Percentiles rank a stretch among this genome's conserved stretches.
These are phyloP conservation scores for Wolfiporia cocos DNA, from an alignment of 1,284 basidiomycete genomes.

Conservation along the genomic window DNA sequence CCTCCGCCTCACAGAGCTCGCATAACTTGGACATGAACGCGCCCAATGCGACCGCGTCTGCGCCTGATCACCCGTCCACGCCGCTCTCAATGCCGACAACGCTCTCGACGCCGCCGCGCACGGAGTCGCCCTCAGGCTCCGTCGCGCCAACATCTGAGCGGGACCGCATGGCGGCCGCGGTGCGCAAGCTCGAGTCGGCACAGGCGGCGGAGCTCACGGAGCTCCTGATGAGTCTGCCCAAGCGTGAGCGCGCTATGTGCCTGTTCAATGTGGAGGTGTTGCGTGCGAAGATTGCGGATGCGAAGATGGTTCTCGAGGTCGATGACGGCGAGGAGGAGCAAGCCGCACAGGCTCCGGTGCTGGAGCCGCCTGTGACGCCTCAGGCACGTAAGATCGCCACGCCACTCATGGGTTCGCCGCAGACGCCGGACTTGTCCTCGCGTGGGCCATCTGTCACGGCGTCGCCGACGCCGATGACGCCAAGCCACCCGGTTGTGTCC, in stretches of 20 bases:
- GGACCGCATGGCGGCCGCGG: slow-evolving; percentile 68
- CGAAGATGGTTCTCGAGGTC: slow-evolving; percentile 73
- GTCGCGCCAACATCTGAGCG: slow-evolving; percentile 65
- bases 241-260: slow-evolving; percentile 85
- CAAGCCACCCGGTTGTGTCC: slow-evolving; percentile 18
- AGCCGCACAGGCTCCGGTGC: slow-evolving; percentile 24
- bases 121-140: slow-evolving; percentile 74
- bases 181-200: slow-evolving; percentile 53
- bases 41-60: slow-evolving; percentile 67
- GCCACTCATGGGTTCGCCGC: slow-evolving; percentile 45
- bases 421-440: slow-evolving; percentile 68
- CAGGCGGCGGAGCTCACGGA: slow-evolving; percentile 64
- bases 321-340: slow-evolving; percentile 49
- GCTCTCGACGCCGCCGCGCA: slow-evolving; percentile 70
- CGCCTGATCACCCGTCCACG: slow-evolving; percentile 78
- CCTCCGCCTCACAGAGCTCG: slow-evolving; percentile 56
- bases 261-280: slow-evolving; percentile 83
- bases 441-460: slow-evolving; percentile 64
- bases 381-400: slow-evolving; percentile 50
- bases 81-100: slow-evolving; percentile 71
- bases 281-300: slow-evolving; percentile 73
- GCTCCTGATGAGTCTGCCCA: slow-evolving; percentile 77
- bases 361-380: slow-evolving; percentile 51
- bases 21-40: slow-evolving; percentile 52
- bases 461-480: slow-evolving; percentile 51